Evolutionary conservation across 768 basidiomycete species (phyloP).

Genomic region (Tulasnella sp.): DNA sequence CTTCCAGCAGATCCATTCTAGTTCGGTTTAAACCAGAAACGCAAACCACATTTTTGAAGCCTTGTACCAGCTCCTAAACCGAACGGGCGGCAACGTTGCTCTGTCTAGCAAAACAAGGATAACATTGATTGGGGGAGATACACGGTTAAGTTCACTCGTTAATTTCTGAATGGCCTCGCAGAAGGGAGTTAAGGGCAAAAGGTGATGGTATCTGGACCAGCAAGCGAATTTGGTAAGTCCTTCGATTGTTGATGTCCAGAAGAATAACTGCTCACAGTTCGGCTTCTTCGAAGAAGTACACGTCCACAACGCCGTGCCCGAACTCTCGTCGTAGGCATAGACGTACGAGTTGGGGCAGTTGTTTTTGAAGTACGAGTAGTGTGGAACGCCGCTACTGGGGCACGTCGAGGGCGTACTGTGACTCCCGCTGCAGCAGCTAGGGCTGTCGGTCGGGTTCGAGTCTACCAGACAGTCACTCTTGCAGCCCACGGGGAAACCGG

Average conservation of each 20-base stretch:
- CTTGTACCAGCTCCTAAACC: too few species aligned
- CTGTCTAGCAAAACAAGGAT: too few species aligned
- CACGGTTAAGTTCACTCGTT: not conserved
- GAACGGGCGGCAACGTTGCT: too few species aligned
- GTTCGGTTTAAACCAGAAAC: too few species aligned
- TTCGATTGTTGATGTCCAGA: not conserved
- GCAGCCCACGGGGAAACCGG: slow-evolving; percentile 40
- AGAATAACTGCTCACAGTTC: slow-evolving; percentile 25
- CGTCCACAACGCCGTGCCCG: slow-evolving; percentile 34
- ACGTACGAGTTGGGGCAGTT: slow-evolving; percentile 36
- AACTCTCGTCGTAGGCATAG: slow-evolving; percentile 37
- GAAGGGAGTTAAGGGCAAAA: slow-evolving; percentile 33
- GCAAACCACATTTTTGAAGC: too few species aligned
- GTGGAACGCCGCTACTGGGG: slow-evolving; percentile 34
- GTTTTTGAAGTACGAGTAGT: slow-evolving; percentile 38
- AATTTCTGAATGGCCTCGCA: not conserved
- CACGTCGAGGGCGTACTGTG: slow-evolving; percentile 39
- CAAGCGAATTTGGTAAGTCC: slow-evolving; percentile 18
- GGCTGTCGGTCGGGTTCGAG: slow-evolving; percentile 36
- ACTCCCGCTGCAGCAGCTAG: slow-evolving; percentile 38
- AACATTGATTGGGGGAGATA: not conserved
- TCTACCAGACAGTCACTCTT: slow-evolving; percentile 39
- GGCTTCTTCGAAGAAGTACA: slow-evolving; percentile 23
- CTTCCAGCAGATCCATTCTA: too few species aligned
- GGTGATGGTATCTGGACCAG: slow-evolving; percentile 34